Evolutionary conservation across 2,329 filamentous ascomycete species (phyloP).

Genomic region (Ophiostoma populinum): DNA sequence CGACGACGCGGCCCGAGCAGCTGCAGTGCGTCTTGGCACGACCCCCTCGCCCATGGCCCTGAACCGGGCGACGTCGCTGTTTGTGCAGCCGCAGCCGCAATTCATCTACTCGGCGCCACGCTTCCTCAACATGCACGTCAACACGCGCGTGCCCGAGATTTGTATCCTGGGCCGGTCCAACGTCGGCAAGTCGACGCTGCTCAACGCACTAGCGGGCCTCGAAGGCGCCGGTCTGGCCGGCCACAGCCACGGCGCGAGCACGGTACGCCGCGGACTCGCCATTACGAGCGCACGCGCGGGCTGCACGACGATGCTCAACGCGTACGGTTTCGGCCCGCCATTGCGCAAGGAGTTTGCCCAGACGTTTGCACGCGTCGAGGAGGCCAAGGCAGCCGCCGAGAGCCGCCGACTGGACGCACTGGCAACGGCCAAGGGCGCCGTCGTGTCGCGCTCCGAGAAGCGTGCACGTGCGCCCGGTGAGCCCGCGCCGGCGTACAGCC

Average conservation of each 20-base stretch:
- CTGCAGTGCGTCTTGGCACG: slow-evolving; percentile 6
- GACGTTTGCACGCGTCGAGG: slow-evolving; percentile 11
- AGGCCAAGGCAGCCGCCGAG: neutral
- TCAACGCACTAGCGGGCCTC: slow-evolving; percentile 57
- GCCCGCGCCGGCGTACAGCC: slow-evolving; percentile 25
- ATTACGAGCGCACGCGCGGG: slow-evolving; percentile 33
- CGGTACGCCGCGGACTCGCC: slow-evolving; percentile 31
- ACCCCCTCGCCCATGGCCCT: slow-evolving; percentile 11
- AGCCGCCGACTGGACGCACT: neutral
- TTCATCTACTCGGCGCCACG: slow-evolving; percentile 33
- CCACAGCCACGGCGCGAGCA: slow-evolving; percentile 13
- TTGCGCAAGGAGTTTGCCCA: slow-evolving; percentile 8
- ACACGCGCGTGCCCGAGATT: slow-evolving; percentile 40
- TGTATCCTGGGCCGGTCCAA: slow-evolving; percentile 77
- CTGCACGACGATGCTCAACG: slow-evolving; percentile 37
- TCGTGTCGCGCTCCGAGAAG: slow-evolving; percentile 10
- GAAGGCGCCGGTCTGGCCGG: slow-evolving; percentile 13
- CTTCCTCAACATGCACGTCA: slow-evolving; percentile 31
- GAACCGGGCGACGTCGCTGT: slow-evolving; percentile 13
- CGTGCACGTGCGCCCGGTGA: slow-evolving; percentile 14
- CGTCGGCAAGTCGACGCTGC: slow-evolving; percentile 75
- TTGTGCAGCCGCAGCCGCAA: slow-evolving; percentile 11
- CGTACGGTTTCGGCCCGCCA: slow-evolving; percentile 33
- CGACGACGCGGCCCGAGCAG: neutral
- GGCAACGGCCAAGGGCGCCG: slow-evolving; percentile 1